A percentile compares a stretch with the other conserved stretches of the same genome.
phyloP scores from a whole-genome alignment of 306 rosid species.

The Trichosanthes cucumerina region DNA sequence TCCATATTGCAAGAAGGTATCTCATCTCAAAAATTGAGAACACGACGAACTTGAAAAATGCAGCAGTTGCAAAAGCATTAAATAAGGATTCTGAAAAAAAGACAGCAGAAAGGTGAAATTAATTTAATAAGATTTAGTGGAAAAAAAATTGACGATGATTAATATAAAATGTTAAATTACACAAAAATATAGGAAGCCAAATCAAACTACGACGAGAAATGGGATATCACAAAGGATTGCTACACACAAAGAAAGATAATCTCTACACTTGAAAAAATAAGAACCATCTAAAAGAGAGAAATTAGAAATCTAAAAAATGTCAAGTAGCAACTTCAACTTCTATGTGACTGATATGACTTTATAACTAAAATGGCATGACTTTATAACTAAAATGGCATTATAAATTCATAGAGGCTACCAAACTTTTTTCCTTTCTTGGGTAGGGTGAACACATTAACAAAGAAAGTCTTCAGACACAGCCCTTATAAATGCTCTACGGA shows the following conservation, averaged over 20 bases:
- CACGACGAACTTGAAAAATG: slow-evolving; percentile 94
- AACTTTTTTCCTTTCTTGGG: background rate
- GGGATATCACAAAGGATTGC: background rate
- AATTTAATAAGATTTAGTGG: slow-evolving; percentile 13
- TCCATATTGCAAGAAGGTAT: slow-evolving; percentile 99
- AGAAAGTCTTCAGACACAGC: background rate
- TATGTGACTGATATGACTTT: background rate
- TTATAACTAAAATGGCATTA: background rate
- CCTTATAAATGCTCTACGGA: background rate
- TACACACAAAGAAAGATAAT: background rate
- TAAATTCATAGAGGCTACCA: background rate
- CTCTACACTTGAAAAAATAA: background rate
- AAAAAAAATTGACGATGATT: background rate
- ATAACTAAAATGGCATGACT: background rate
- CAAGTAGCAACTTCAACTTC: background rate
- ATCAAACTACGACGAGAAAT: background rate
- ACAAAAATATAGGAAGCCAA: background rate
- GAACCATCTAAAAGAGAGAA: background rate
- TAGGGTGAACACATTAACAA: background rate
- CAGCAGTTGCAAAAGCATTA: slow-evolving; percentile 98
- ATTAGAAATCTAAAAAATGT: background rate
- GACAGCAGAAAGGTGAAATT: slow-evolving; percentile 14
- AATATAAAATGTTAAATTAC: background rate
- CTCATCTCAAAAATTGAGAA: slow-evolving; percentile 99
- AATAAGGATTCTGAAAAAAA: slow-evolving; percentile 73